Evolutionary conservation across 306 rosid species (phyloP), one percentile per base, ranked within the genome.

Genomic region (Heteromeles arbutifolia): DNA sequence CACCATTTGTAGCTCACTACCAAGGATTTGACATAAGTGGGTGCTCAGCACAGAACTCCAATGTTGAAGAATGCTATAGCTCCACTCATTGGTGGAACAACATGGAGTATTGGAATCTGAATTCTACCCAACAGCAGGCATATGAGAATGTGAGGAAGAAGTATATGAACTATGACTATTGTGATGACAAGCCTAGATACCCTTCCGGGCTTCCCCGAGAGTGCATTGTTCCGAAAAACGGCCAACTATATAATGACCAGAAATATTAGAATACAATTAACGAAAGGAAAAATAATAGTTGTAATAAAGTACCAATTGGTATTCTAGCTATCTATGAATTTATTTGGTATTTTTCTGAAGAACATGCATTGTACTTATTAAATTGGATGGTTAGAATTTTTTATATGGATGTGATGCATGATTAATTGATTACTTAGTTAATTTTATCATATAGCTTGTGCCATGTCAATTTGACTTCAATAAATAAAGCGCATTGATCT

Each of bases 1-100:
- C 89, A 66, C 92, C 96, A 4, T 90, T 90, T 45, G 76, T 77
- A 74, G 96, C 92, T 13, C 43, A 68, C 52, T 88, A 76, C 21
- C 80, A 76, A 72, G 86, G 80, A 17, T 90, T 90, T 73, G 78
- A 65, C 61, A 37, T 86, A 15, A 13, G 44, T 28, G 90, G 79
- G 6, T 88, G 90, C 65, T 56, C 75, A 44, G n/a, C 77, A 71
- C 44, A 65, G 59, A 28, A 8, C 63, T 37, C 75, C 62, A n/a
- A 14, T 3, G 29, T 58, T 24, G 64, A 34, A 26, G 58, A 77
- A 9, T 90, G 89, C 63, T 78, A 76, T 59, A 78, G 82, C 19
- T 48, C 79, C 22, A 44, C 34, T 11, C 77, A 75, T 11, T 78
- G 76, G 83, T 86, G 96, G 96, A 90, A 90, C 48, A 57, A 5